Evolutionary conservation across 225 moss, liverwort and hornwort genomes (phyloP), one percentile per base, ranked within the genome.

Genomic region (Anthoceros angustus): DNA sequence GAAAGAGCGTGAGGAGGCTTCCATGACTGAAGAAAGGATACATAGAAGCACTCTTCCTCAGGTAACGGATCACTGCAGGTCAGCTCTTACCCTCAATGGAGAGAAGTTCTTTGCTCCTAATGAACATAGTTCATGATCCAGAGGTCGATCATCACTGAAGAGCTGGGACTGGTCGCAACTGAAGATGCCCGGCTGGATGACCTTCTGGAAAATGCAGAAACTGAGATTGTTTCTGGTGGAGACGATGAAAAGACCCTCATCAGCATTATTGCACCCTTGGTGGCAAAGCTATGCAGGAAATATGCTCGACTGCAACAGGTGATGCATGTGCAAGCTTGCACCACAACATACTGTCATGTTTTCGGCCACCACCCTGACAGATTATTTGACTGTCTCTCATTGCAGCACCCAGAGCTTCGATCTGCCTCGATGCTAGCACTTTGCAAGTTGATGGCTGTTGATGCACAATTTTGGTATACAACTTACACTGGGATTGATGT

Each of bases 371-470:
- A 16, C 41, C 7, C 8, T 62, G 61, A 39, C n/a, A 49, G 49
- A 46, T 55, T 61, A 18, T 45, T 2, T 64, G 25, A 45, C 66
- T 62, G 25, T 69, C 62, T 70, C 38, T 43, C 42, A 50, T 64
- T 20, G 42, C 78, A 98, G 98, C 80, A 77, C 73, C 77, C 79
- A 62, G 76, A 80, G 41, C 69, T 98, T 66, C 79, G 79, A 61
- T 80, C 84, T 48, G 84, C 92, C 64, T 87, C 98, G 25, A 80
- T 92, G 84, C 82, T 98, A 40, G 92, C 98, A 45, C 78, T 98
- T 25, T 89, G 92, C 84, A 98, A 98, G 70, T 76, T 98, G 71
- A 98, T 98, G 98, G 80, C 80, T 55, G 87, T 98, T 49, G 92
- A 98, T 78, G 80, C 81, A 41, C 80, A 72, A 9, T 98, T 92